Evolutionary conservation across 306 rosid genomes (phyloP), one percentile per base, ranked within the genome.

Genomic region (Cucurbita moschata): DNA sequence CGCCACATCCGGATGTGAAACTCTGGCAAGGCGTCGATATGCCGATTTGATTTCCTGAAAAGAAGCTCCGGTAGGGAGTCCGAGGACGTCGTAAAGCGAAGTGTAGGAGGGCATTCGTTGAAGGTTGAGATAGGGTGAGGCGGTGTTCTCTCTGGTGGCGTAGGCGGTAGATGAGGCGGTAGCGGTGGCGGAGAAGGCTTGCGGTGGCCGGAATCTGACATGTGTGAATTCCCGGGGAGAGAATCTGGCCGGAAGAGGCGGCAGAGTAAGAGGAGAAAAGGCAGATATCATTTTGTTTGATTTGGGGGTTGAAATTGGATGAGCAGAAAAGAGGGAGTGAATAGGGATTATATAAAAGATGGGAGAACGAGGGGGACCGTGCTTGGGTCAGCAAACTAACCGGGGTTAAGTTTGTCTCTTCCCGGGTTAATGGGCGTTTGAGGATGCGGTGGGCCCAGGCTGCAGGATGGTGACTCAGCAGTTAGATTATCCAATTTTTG

Each of bases 1-100:
- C 67, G 87, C 99, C 70, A 87, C 96, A 67, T 95, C 99, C 0
- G 99, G 99, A 71, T 95, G 99, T 83, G 79, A 89, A 5, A 82
- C 76, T 55, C 97, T 83, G 2, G 96, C 99, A 9, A 95, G 60
- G 5, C 87, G 75, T 23, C 99, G 83, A 84, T 95, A 95, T 19
- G 99, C 97, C 0, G 90, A 54, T 43, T 95, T 95, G 60, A 95
- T 89, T 61, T 95, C 99, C 74, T 89, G 91, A 43, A 19, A 74
- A 4, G 99, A 81, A 15, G 99, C 96, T 13, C 56, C 89, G 19
- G 88, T 72, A 8, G 86, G 86, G 61, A 95, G 82, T 5, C 97
- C 97, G 8, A 95, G 91, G 75, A 89, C 65, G 40, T 85, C 96
- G 77, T 95, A 95, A 37, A 86, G 84, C 1, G 99, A 89, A 0